Base-by-base conservation (phyloP, 73 alveolate genomes). In the Paramecium tetraurelia region DNA sequence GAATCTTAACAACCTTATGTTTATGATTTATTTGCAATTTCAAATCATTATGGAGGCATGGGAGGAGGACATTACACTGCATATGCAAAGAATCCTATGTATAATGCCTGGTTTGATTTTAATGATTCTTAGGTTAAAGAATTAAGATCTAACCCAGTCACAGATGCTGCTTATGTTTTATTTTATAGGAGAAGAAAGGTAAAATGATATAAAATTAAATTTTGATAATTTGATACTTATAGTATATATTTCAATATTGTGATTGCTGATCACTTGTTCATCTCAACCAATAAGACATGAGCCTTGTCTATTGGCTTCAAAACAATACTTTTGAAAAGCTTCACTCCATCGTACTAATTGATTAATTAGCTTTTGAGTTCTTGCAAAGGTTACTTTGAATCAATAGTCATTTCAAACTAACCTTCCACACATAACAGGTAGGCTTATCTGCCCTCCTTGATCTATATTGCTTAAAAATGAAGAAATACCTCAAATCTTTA, bases 21-120 rank as follows among this genome's bases (percentile, higher is more conserved):
- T 35, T 98, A 95, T 93, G 98, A 94, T 93, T 93, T 95, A 57
- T 98, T 94, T 93, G 99, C 99, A 9, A 99, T 98, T 40, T 96
- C 99, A 85, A 97, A 98, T 92, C 99, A 98, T 89, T 98, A 94
- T 92, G 99, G 99, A 24, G 84, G 95, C 31, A 93, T 98, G n/a
- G 97, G 97, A 1, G 99, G 98, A 21, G 99, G 99, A n/a, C 99
- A 97, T 86, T 97, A 98, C 95, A 98, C 99, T 31, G 99, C 99
- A 0, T 93, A 95, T 92, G 99, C 99, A 20, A 93, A 97, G 92
- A 96, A 96, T 76, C 57, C 96, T 10, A 41, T 83, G 20, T 22
- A 38, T 29, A 93, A 93, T 46, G 76, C 86, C 68, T 98, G 99
- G 99, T 95, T 83, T 89, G 97, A 96, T 21, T 98, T 95, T 93